A percentile compares a stretch with the other conserved stretches of the same genome.
Evolutionary conservation across 1,139 yeast species (phyloP).

Genomic region (Pichia sp.): DNA sequence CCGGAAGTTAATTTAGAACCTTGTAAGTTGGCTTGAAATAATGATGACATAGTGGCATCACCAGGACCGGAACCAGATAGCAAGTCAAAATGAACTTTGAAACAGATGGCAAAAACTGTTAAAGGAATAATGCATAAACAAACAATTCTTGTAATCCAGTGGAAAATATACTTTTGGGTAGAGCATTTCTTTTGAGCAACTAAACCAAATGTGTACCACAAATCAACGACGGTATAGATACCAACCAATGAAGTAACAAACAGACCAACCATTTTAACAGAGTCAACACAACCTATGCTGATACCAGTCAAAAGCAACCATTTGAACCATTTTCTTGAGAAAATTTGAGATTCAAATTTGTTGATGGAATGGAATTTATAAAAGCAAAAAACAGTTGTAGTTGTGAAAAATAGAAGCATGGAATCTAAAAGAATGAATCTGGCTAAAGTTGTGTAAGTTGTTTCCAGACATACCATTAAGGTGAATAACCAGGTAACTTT

Average conservation of each 20-base stretch:
- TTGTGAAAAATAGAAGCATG: conserved; percentile 90
- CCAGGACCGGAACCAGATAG: conserved; percentile 81
- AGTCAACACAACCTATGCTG: conserved; percentile 66
- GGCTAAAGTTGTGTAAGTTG: conserved; percentile 81
- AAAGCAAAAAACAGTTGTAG: conserved; percentile 70
- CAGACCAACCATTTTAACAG: conserved; percentile 83
- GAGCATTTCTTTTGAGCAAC: conserved; percentile 32
- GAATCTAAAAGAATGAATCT: conserved; percentile 91
- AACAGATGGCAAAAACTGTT: conserved; percentile 51
- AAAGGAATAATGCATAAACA: conserved; percentile 58
- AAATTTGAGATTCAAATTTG: conserved; percentile 36
- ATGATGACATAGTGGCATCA: conserved; percentile 93
- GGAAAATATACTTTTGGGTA: conserved; percentile 42
- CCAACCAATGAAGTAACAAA: conserved; percentile 72
- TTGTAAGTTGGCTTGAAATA: conserved; percentile 86
- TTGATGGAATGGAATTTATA: conserved; percentile 74
- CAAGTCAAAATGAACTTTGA: conserved; percentile 68
- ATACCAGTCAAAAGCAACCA: conserved; percentile 80
- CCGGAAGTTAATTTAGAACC: conserved; percentile 81
- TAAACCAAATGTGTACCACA: conserved; percentile 63
- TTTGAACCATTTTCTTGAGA: conserved; percentile 86
- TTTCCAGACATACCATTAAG: conserved; percentile 78
- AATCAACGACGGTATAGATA: conserved; percentile 63
- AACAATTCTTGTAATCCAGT: conserved; percentile 59
- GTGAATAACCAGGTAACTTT: conserved; percentile 87